Evolutionary conservation across 768 basidiomycete genomes (phyloP), one percentile per base, ranked within the genome.

Genomic region (Saitozyma podzolica): DNA sequence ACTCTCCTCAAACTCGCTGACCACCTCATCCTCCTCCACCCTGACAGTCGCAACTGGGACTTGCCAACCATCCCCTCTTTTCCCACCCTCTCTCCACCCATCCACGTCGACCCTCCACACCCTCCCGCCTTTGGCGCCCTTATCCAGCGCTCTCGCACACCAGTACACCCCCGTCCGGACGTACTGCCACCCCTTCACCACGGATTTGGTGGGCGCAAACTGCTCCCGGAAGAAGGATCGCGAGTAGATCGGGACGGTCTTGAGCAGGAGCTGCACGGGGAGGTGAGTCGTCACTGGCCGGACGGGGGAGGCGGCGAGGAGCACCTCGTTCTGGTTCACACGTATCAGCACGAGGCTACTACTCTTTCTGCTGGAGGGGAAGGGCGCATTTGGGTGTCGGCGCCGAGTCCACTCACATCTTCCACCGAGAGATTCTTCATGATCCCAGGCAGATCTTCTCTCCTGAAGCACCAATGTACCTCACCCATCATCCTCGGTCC

Each of bases 401-500:
- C 51, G 9, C 29, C 29, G 29, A 29, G 45, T 14, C 40, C 19
- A 72, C 78, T 70, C 64, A 79, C 78, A 58, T 79, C 78, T 48
- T 67, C 67, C 20, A 79, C 63, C 19, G 64, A 50, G 45, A 77
- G 60, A 56, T 71, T 69, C 61, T 75, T 72, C 76, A 77, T 79
- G 11, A 77, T 64, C 8, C 74, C 65, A 2, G 78, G 78, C 29
- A 79, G 58, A 59, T 79, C 78, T 47, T 65, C 47, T 59, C 70
- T 66, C 11, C 78, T 58, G 56, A 77, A 79, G 59, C 69, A 75
- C 78, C 78, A 79, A 59, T 77, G 73, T 14, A 79, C 65, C 56
- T 75, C 72, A 3, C 69, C 74, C 75, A 74, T 75, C 75, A 69
- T 77, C 55, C 61, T 64, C 17, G 51, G 57, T 47, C 55, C 65